These are phyloP conservation scores for Zygoascus sp. DNA, from an alignment of 1,139 yeast genomes.

Conservation along the genomic window DNA sequence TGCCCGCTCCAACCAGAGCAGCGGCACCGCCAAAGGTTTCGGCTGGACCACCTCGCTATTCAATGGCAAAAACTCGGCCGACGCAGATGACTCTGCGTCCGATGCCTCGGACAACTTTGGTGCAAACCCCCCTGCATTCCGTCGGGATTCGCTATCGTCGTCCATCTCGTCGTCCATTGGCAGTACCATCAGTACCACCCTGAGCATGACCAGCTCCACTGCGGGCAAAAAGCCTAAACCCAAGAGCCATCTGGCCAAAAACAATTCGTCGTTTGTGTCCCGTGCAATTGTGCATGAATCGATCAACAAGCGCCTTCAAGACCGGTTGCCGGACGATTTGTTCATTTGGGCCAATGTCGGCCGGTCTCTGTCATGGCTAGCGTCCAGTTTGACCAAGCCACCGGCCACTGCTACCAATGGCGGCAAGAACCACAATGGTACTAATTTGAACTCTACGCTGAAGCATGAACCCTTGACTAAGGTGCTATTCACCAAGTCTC, in stretches of 20 bases:
- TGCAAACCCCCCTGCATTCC: background rate
- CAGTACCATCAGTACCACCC: conserved; percentile 6
- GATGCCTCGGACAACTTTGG: background rate
- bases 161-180: conserved; percentile 10
- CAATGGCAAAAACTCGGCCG: conserved; percentile 5
- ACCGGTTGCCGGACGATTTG: conserved; percentile 23
- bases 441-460: conserved; percentile 9
- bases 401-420: conserved; percentile 11
- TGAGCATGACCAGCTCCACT: conserved; percentile 8
- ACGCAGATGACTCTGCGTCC: background rate
- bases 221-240: conserved; percentile 28
- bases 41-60: conserved; percentile 12
- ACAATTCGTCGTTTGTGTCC: conserved; percentile 39
- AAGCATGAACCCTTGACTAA: conserved; percentile 38
- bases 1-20: conserved; percentile 2
- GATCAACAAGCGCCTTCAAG: conserved; percentile 32
- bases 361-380: conserved; percentile 37
- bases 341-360: conserved; percentile 36
- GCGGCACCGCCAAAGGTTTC: conserved; percentile 6
- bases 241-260: conserved; percentile 34
- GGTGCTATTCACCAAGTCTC: conserved; percentile 38
- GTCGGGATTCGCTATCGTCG: conserved; percentile 8
- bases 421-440: conserved; percentile 4
- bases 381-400: conserved; percentile 21
- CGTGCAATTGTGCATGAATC: conserved; percentile 38